These are phyloP conservation scores for Aureobasidium sp. DNA, from an alignment of 2,329 filamentous ascomycete species.

Conservation along the genomic window DNA sequence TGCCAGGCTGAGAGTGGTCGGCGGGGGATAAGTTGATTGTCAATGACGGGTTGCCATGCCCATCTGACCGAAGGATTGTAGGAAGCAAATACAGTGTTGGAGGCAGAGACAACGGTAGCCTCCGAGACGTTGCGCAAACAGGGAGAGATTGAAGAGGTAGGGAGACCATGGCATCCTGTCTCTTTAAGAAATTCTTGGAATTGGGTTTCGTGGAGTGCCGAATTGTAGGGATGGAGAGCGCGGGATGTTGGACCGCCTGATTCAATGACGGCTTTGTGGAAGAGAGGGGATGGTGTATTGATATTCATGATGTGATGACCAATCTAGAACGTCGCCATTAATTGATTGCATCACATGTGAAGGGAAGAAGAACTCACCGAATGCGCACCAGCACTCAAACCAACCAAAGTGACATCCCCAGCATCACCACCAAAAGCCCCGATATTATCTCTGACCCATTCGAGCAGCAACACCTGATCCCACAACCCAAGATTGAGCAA, in stretches of 20 bases:
- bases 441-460: conserved; percentile 34
- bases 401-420: conserved; percentile 52
- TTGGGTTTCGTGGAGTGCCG: conserved; percentile 34
- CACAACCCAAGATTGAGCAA: conserved; percentile 28
- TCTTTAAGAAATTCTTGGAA: conserved; percentile 34
- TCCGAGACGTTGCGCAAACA: conserved; percentile 35
- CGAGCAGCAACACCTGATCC: conserved; percentile 21
- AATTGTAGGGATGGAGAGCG: conserved; percentile 34
- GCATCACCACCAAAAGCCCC: conserved; percentile 30
- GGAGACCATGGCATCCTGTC: conserved; percentile 24
- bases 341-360: background rate
- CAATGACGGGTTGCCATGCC: conserved; percentile 63
- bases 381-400: conserved; percentile 59
- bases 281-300: conserved; percentile 28
- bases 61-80: conserved; percentile 40
- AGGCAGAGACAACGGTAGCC: conserved; percentile 29
- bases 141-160: conserved; percentile 28
- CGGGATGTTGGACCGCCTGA: conserved; percentile 39
- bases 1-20: conserved; percentile 53
- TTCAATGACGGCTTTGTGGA: conserved; percentile 39
- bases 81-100: conserved; percentile 34
- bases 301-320: conserved; percentile 57
- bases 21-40: conserved; percentile 49
- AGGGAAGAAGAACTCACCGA: conserved; percentile 35
- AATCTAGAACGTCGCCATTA: conserved; percentile 30